Evolutionary conservation across 768 basidiomycete genomes (phyloP).

Genomic region (Crassisporium funariophilum): DNA sequence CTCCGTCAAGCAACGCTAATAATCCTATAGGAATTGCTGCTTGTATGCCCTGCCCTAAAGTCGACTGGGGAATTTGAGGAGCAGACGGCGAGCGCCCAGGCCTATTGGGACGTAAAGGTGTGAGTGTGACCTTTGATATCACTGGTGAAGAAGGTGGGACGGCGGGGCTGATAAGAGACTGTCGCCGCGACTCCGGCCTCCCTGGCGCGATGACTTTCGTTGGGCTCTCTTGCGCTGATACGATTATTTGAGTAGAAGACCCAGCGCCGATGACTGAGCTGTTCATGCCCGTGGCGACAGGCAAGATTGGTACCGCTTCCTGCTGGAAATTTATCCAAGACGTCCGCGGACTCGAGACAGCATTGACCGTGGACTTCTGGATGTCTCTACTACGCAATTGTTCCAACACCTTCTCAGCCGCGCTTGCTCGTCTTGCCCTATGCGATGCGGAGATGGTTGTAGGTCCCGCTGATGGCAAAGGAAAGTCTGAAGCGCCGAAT

Average conservation of each 20-base stretch:
- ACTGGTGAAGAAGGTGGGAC: conserved; percentile 46
- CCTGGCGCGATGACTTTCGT: conserved; percentile 17
- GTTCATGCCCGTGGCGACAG: too few species aligned
- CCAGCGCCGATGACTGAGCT: too few species aligned
- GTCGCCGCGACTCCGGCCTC: conserved; percentile 39
- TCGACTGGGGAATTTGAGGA: conserved; percentile 36
- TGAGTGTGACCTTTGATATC: conserved; percentile 33
- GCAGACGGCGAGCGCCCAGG: conserved; percentile 60
- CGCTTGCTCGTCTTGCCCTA: conserved; percentile 57
- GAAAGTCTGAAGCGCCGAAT: conserved; percentile 13
- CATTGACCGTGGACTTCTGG: conserved; percentile 41
- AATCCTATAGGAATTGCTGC: conserved; percentile 59
- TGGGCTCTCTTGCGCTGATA: conserved; percentile 22
- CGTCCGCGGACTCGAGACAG: conserved; percentile 39
- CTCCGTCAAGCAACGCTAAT: conserved; percentile 73
- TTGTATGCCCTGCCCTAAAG: conserved; percentile 25
- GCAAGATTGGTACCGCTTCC: conserved; percentile 1
- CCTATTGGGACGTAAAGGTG: conserved; percentile 46
- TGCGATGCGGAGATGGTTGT: conserved; percentile 35
- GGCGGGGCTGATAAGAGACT: conserved; percentile 38
- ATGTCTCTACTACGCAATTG: conserved; percentile 60
- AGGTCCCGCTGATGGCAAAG: conserved; percentile 18
- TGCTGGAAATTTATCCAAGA: conserved; percentile 48
- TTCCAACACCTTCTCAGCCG: conserved; percentile 70
- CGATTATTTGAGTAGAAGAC: not conserved